Conservation (phyloP, 371 early-diverging fungal species). For the Lichtheimia hyalospora region DNA sequence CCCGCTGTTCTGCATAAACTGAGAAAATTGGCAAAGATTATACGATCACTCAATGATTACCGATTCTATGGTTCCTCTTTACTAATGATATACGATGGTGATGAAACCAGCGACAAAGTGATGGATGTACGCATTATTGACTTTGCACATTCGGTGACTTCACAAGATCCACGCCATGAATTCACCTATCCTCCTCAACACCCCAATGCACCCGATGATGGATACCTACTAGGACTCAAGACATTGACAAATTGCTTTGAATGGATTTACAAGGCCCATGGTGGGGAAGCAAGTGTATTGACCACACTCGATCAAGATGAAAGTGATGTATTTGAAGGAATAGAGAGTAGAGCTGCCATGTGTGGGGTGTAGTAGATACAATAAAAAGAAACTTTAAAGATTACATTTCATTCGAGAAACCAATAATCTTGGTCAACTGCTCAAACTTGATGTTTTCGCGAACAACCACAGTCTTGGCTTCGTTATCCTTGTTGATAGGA, state of each 20-base stretch:
- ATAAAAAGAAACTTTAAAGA: neutral
- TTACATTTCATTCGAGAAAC: conserved; percentile 67
- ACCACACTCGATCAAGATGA: conserved; percentile 6
- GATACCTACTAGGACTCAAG: conserved; percentile 73
- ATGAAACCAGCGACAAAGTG: conserved; percentile 21
- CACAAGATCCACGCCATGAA: conserved; percentile 28
- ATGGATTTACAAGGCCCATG: conserved; percentile 52
- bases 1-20: conserved; percentile 78
- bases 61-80: conserved; percentile 92
- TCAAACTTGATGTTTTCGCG: conserved; percentile 89
- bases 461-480: conserved; percentile 80
- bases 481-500: conserved; percentile 80
- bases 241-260: conserved; percentile 70
- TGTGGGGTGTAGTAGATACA: neutral
- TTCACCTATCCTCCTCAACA: conserved; percentile 69
- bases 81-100: conserved; percentile 57
- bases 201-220: conserved; percentile 66
- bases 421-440: conserved; percentile 70
- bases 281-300: conserved; percentile 35
- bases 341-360: conserved; percentile 10
- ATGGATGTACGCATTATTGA: conserved; percentile 93
- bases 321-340: conserved; percentile 33
- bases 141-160: conserved; percentile 81
- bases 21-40: conserved; percentile 66
- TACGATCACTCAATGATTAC: conserved; percentile 72